These are phyloP conservation scores for Alternaria sp. DNA, from an alignment of 2,329 filamentous ascomycete species.

Conservation along the genomic window DNA sequence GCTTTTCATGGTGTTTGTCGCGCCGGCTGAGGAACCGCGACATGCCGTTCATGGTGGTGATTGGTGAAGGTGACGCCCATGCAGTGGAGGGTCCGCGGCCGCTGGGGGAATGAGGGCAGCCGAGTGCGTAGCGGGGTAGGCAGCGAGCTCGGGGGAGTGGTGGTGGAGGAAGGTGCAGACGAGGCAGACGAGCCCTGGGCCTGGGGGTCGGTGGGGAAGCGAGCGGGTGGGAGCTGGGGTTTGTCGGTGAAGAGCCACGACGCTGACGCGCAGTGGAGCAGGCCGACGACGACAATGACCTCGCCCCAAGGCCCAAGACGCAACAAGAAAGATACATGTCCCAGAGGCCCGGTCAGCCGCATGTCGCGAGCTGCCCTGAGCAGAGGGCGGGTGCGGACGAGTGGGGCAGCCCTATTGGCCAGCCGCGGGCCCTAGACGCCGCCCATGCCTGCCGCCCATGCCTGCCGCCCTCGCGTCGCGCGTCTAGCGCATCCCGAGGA, in stretches of 20 bases:
- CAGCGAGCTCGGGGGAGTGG: slow-evolving; percentile 20
- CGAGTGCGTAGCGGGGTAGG: slow-evolving; percentile 22
- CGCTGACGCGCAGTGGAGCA: slow-evolving; percentile 5
- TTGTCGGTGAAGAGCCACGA: slow-evolving; percentile 9
- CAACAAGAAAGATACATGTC: slow-evolving; percentile 1
- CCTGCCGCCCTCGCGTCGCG: slow-evolving; percentile 16
- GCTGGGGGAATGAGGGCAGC: slow-evolving; percentile 9
- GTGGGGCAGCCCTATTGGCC: slow-evolving; percentile 24
- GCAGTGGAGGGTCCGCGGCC: slow-evolving; percentile 23
- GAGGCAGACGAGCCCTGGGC: slow-evolving; percentile 21
- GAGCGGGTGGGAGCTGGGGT: slow-evolving; percentile 3
- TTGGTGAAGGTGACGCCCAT: slow-evolving; percentile 27
- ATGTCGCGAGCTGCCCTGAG: slow-evolving; percentile 13
- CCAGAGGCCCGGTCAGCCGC: slow-evolving; percentile 12
- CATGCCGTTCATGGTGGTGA: slow-evolving; percentile 58
- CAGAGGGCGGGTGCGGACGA: slow-evolving; percentile 16
- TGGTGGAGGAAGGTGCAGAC: slow-evolving; percentile 21
- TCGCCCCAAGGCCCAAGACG: not conserved
- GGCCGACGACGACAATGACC: slow-evolving; percentile 8
- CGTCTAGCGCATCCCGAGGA: slow-evolving; percentile 21
- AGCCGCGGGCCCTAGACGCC: slow-evolving; percentile 7
- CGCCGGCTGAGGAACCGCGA: slow-evolving; percentile 75
- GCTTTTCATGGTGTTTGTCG: slow-evolving; percentile 63
- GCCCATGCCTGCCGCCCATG: slow-evolving; percentile 31
- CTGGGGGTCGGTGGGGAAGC: slow-evolving; percentile 15